phyloP scores from a whole-genome alignment of 129 eudicot species.

The Apium graveolens region DNA sequence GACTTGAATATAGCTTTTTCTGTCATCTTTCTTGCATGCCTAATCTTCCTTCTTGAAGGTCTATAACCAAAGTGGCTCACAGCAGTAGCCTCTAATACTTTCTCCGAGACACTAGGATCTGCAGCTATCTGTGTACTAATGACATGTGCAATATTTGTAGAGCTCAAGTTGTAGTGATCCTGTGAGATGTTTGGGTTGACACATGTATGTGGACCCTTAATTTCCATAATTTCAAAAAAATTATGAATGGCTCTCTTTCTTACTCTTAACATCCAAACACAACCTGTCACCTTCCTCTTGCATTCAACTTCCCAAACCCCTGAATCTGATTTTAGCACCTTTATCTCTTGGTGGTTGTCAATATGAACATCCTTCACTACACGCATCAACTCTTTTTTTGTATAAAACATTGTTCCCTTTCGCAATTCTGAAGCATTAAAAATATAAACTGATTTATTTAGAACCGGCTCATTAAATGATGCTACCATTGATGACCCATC shows the following conservation, averaged over 20 bases:
- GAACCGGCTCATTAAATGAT: too few species aligned
- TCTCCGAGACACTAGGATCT: not conserved
- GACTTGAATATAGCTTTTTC: too few species aligned
- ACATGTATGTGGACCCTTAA: not conserved
- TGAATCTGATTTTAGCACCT: not conserved
- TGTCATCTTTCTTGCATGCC: too few species aligned
- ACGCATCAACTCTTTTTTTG: not conserved
- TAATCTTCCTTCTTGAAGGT: too few species aligned
- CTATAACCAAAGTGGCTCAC: too few species aligned
- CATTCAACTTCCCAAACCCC: not conserved
- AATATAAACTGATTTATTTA: too few species aligned
- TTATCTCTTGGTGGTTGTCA: not conserved
- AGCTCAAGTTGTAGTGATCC: not conserved
- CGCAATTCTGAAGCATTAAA: not conserved
- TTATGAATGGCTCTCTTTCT: too few species aligned
- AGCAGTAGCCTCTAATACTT: not conserved
- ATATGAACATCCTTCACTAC: not conserved
- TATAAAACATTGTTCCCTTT: too few species aligned
- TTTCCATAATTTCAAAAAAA: not conserved
- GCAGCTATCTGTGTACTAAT: too few species aligned
- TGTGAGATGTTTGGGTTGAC: not conserved
- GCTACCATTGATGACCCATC: too few species aligned
- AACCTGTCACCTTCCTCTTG: not conserved
- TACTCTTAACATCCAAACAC: not conserved
- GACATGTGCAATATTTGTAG: not conserved